phyloP scores from a whole-genome alignment of 768 basidiomycete species.

The Rhodotorula taiwanensis region DNA sequence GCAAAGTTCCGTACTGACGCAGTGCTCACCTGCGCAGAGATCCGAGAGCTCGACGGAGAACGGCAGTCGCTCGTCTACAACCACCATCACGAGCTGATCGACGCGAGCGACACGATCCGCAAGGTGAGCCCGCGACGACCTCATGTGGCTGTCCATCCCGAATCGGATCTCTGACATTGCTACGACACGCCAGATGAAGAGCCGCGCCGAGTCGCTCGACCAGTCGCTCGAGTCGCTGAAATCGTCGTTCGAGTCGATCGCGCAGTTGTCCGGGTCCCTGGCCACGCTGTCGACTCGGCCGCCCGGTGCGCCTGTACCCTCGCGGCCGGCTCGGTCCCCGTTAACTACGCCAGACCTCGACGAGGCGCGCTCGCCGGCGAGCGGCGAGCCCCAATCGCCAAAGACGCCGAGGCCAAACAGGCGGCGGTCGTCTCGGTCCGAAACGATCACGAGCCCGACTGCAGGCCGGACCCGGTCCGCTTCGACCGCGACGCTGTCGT shows the following conservation, averaged over 20 bases:
- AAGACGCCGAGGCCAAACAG: not conserved
- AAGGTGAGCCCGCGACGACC: slow-evolving; percentile 61
- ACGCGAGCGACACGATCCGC: slow-evolving; percentile 84
- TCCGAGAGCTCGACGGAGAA: slow-evolving; percentile 77
- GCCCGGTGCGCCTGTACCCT: not conserved
- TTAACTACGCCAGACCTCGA: not conserved
- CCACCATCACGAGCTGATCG: slow-evolving; percentile 90
- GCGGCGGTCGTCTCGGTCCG: not conserved
- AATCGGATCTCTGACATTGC: not conserved
- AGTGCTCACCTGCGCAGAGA: slow-evolving; percentile 52
- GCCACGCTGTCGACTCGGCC: not conserved
- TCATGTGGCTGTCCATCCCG: not conserved
- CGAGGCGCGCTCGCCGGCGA: not conserved
- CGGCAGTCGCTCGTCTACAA: slow-evolving; percentile 88
- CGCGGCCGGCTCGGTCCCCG: no score
- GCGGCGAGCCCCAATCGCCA: not conserved
- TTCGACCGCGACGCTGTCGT: not conserved
- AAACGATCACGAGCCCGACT: not conserved
- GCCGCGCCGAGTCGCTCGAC: slow-evolving; percentile 75
- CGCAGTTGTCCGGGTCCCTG: slow-evolving; percentile 38
- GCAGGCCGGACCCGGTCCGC: not conserved
- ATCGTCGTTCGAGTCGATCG: slow-evolving; percentile 35
- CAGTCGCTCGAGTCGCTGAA: slow-evolving; percentile 68
- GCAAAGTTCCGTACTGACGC: not conserved
- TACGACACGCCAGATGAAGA: slow-evolving; percentile 67